Conservation (phyloP, 2,329 filamentous ascomycete genomes). For the Alternaria gaisen region DNA sequence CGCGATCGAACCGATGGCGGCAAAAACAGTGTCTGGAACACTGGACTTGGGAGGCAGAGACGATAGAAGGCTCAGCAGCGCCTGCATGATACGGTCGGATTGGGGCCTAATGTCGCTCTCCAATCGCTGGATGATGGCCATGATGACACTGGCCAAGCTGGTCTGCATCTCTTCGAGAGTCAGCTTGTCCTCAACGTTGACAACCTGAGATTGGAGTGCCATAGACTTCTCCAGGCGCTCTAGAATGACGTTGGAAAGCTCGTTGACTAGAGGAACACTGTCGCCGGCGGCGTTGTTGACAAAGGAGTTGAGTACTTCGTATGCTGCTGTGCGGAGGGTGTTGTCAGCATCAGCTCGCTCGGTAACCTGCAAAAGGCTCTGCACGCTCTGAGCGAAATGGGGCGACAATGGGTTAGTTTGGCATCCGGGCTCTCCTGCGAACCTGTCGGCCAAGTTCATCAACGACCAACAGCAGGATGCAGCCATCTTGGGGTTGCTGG, state of each 20-base stretch:
- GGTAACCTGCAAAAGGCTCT: constrained; percentile 84
- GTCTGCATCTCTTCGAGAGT: constrained; percentile 98
- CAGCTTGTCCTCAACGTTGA: constrained; percentile 95
- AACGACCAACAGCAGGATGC: constrained; percentile 98
- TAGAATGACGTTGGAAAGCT: constrained; percentile 85
- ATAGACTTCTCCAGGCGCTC: constrained; percentile 91
- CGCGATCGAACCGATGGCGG: constrained; percentile 88
- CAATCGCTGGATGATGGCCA: constrained; percentile 89
- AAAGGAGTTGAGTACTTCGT: constrained; percentile 95
- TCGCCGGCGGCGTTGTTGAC: constrained; percentile 90
- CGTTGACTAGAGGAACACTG: constrained; percentile 80
- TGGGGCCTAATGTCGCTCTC: constrained; percentile 91
- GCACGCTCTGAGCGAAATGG: constrained; percentile 92
- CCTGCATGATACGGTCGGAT: constrained; percentile 92
- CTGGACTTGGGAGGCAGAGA: constrained; percentile 85
- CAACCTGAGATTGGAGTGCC: constrained; percentile 88
- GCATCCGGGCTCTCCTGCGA: constrained; percentile 84
- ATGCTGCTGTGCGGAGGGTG: constrained; percentile 90
- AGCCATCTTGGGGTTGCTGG: constrained; percentile 95
- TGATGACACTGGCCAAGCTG: constrained; percentile 87
- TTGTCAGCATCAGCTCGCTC: constrained; percentile 84
- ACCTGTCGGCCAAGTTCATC: constrained; percentile 97
- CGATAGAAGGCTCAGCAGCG: constrained; percentile 80
- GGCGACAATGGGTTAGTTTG: constrained; percentile 83
- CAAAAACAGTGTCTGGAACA: constrained; percentile 93